Evolutionary conservation across 75 land plant genomes (phyloP), one percentile per base, ranked within the genome.

Genomic region (Selaginella tamariscina): DNA sequence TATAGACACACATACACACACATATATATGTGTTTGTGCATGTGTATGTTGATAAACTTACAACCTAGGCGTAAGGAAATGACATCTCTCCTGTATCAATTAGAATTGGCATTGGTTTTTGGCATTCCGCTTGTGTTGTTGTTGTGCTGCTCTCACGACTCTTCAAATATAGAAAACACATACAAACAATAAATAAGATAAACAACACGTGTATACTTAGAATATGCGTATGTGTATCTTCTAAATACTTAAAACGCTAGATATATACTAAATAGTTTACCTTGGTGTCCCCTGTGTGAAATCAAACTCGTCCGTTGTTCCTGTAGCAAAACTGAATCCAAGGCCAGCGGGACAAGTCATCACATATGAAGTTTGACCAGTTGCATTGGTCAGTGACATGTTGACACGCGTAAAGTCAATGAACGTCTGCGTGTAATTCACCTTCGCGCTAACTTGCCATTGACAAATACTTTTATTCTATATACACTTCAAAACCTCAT

Each of bases 231-330:
- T n/a, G n/a, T n/a, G n/a, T n/a, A n/a, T n/a, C n/a, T n/a, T n/a
- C n/a, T n/a, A n/a, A n/a, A n/a, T n/a, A n/a, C n/a, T n/a, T n/a
- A n/a, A n/a, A n/a, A n/a, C n/a, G n/a, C n/a, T n/a, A n/a, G n/a
- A n/a, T n/a, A n/a, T n/a, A n/a, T n/a, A n/a, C 2, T 33, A 27
- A 26, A 20, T 1, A 11, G 54, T 32, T 32, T 56, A 88, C 97
- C 75, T 82, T 55, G 64, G 78, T 78, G 80, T 86, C 95, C 96
- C 98, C 80, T 92, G 98, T 70, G 83, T 83, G 72, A 93, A 93
- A 74, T 89, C 91, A 77, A 93, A 93, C 28, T 95, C 98, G 81
- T 93, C 98, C 31, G 96, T 93, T 13, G 98, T 93, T 70, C 98
- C 98, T 21, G 98, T 96, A 60, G 98, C 98, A 79, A 93, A 93